phyloP scores from a whole-genome alignment of 2,329 filamentous ascomycete genomes.

The Myriosclerotinia curreyana region DNA sequence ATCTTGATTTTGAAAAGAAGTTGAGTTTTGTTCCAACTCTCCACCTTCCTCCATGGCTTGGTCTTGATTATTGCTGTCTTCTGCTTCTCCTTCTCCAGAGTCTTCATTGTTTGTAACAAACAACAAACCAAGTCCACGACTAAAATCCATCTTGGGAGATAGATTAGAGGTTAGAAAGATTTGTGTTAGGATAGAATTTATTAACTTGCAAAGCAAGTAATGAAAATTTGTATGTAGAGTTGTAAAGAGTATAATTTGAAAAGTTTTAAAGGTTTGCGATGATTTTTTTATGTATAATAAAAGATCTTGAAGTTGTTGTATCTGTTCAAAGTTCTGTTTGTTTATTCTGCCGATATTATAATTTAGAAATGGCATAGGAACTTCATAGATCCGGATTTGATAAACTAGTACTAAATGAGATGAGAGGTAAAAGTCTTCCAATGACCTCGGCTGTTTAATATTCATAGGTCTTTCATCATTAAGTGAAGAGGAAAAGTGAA shows the following conservation, averaged over 20 bases:
- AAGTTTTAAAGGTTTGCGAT: background rate
- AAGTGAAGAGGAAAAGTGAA: background rate
- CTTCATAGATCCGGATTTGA: background rate
- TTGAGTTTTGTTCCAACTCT: background rate
- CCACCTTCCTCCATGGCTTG: background rate
- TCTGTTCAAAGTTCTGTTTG: background rate
- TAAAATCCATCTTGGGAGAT: constrained; percentile 7
- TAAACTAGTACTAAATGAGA: background rate
- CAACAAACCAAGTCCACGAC: constrained; percentile 4
- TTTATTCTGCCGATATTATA: background rate
- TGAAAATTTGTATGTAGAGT: too few species aligned
- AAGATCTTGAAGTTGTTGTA: background rate
- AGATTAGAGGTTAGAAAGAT: background rate
- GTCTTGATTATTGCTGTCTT: background rate
- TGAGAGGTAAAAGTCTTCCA: background rate
- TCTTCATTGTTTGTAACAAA: constrained; percentile 2
- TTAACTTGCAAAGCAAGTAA: background rate
- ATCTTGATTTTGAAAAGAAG: background rate
- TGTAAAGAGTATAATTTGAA: background rate
- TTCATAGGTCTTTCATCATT: background rate
- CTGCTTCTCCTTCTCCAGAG: background rate
- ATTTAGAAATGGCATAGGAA: background rate
- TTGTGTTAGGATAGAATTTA: background rate
- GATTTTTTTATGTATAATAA: background rate
- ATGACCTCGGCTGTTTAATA: background rate